Conservation (phyloP, 129 eudicot species). For the Artemisia annua region DNA sequence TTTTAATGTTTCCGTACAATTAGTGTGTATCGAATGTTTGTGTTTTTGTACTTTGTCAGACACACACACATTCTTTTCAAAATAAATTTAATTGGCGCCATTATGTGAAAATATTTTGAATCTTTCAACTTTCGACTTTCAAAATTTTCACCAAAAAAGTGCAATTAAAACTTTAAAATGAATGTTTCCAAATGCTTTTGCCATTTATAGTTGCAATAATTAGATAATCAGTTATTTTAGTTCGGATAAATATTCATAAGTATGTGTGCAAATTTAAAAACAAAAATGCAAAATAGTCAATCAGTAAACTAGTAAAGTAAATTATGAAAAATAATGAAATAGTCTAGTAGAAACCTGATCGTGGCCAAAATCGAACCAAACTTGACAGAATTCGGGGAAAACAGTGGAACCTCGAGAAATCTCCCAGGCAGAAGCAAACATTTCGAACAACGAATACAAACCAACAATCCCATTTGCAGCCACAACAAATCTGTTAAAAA, state of each 20-base stretch:
- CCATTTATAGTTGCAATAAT: too few relatives aligned
- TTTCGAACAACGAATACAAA: constrained; percentile 65
- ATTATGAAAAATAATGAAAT: not conserved
- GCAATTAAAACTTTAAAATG: too few relatives aligned
- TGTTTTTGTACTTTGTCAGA: not conserved
- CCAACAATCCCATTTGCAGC: constrained; percentile 74
- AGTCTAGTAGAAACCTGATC: constrained; percentile 56
- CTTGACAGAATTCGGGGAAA: constrained; percentile 62
- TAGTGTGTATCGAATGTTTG: not conserved
- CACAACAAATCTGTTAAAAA: constrained; percentile 46
- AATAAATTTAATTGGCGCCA: constrained; percentile 28
- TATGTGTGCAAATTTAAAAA: not conserved
- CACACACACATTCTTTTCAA: constrained; percentile 15
- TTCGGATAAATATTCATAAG: not conserved
- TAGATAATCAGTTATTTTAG: too few relatives aligned
- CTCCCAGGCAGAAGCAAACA: constrained; percentile 78
- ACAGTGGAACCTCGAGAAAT: constrained; percentile 61
- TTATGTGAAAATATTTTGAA: constrained; percentile 20
- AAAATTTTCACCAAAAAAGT: not conserved
- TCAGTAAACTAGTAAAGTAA: too few relatives aligned
- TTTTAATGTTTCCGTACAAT: constrained; percentile 4
- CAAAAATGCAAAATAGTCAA: too few relatives aligned
- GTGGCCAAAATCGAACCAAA: constrained; percentile 84
- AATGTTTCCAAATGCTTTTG: too few relatives aligned
- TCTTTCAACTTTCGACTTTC: not conserved